Base-by-base conservation (phyloP, 2,329 filamentous ascomycete species). In the Cladosporium sphaerospermum region DNA sequence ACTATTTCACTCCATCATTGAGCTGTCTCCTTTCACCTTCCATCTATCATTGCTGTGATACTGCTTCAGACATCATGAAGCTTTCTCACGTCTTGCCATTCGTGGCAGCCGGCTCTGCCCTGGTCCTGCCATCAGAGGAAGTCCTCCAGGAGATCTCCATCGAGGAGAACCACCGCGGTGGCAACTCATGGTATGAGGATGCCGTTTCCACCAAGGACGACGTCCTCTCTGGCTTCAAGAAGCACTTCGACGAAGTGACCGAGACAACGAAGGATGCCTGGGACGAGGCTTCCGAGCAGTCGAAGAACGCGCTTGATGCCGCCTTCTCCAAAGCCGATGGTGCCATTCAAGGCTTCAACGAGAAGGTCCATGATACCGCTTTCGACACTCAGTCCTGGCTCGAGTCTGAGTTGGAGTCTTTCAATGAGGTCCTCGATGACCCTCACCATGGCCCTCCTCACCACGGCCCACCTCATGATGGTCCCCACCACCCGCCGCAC, bases 41-140 rank as follows among this genome's bases (percentile, higher is more conserved):
- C 34, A 28, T 43, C 14, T 19, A 32, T n/a, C 39, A 14, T 28
- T 28, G 23, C 2, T 28, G 23, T 28, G 23, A 28, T 28, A 28
- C 16, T 41, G 31, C 31, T 36, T 45, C 32, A 13, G 1, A 14
- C 16, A 45, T 18, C 39, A 80, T 80, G 77, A 78, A 73, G 68
- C 67, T 78, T 62, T 66, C 67, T 48, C 68, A 68, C 45, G 59
- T 80, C 42, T 62, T 81, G 56, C 74, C 77, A 53, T 67, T 80
- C 46, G 73, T 75, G 60, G 75, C 76, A 31, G 57, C 78, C 46
- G 68, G 73, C 57, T 69, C 76, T 49, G 78, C 78, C 23, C 73
- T 81, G 50, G 76, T 81, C 54, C 68, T 82, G 45, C 77, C 78
- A 13, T 71, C 78, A 45, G 71, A 78, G 57, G 62, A 75, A 52